phyloP scores from a whole-genome alignment of 768 basidiomycete species.

The Rubroboletus pulcherrimus region DNA sequence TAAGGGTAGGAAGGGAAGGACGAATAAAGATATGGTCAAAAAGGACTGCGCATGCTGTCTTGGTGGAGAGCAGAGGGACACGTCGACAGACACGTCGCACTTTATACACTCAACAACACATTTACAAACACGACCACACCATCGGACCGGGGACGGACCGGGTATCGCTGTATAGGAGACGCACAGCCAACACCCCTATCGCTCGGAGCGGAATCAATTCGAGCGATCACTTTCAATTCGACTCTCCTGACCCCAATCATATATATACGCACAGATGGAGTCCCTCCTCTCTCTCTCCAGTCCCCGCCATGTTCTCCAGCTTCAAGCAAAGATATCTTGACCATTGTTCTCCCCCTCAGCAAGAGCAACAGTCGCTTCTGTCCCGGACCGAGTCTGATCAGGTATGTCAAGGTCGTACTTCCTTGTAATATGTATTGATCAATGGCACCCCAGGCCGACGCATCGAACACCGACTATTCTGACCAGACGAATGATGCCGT shows the following conservation, averaged over 20 bases:
- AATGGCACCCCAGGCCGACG: not conserved
- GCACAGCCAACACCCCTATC: not conserved
- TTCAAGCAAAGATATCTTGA: constrained; percentile 8
- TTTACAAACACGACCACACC: constrained; percentile 22
- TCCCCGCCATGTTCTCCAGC: constrained; percentile 4
- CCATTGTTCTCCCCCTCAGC: not conserved
- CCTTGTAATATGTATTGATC: not conserved
- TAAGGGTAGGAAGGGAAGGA: not conserved
- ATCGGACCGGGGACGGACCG: not conserved
- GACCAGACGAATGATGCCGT: not conserved
- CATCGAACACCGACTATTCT: not conserved
- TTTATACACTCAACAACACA: constrained; percentile 28
- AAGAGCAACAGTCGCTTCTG: not conserved
- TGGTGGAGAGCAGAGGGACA: constrained; percentile 16
- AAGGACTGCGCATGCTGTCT: constrained; percentile 8
- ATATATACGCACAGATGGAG: not conserved
- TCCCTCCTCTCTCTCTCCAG: not conserved
- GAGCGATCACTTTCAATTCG: no score
- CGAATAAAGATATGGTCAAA: constrained; percentile 25
- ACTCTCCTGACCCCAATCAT: not conserved
- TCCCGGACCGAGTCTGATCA: not conserved
- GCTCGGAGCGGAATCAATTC: not conserved
- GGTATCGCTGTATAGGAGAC: no score
- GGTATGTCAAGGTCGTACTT: not conserved
- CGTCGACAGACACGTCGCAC: constrained; percentile 30